phyloP scores from a whole-genome alignment of 306 rosid species.

The Quercus ilex region DNA sequence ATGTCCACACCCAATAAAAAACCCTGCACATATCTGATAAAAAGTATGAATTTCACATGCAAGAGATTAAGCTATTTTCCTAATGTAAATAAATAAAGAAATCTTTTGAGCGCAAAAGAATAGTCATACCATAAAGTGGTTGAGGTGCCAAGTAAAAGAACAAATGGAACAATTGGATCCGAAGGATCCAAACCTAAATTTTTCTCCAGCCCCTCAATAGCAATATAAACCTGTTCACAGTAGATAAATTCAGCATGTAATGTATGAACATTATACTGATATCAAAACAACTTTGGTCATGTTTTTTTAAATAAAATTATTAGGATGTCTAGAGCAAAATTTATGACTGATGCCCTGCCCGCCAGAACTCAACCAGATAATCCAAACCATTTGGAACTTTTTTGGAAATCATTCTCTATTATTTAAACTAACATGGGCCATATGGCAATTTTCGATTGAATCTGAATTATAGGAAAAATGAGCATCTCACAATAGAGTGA shows the following conservation, averaged over 20 bases:
- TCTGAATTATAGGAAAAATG: not conserved
- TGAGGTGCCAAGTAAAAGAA: conserved; percentile 70
- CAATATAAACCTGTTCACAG: conserved; percentile 49
- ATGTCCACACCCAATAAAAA: conserved; percentile 67
- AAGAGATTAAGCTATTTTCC: conserved; percentile 23
- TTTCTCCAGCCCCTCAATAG: conserved; percentile 70
- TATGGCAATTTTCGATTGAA: not conserved
- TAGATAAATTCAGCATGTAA: conserved; percentile 14
- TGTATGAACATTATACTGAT: not conserved
- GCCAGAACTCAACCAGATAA: not conserved
- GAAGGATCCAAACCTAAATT: conserved; percentile 83
- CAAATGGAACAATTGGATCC: conserved; percentile 84
- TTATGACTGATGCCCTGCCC: not conserved
- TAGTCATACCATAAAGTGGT: conserved; percentile 74
- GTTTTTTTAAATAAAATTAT: not conserved
- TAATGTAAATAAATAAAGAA: conserved; percentile 17
- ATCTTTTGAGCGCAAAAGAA: conserved; percentile 29
- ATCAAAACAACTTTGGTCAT: not conserved
- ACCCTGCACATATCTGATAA: conserved; percentile 89
- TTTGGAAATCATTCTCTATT: not conserved
- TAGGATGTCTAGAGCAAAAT: not conserved
- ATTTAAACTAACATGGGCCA: conserved; percentile 9
- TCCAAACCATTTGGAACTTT: conserved; percentile 11
- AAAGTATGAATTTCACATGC: conserved; percentile 43
- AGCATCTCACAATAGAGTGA: conserved; percentile 11